A percentile compares a stretch with the other conserved stretches of the same genome.
Conservation (phyloP, 164 flowering plant species). For the Tetracentron sinense region DNA sequence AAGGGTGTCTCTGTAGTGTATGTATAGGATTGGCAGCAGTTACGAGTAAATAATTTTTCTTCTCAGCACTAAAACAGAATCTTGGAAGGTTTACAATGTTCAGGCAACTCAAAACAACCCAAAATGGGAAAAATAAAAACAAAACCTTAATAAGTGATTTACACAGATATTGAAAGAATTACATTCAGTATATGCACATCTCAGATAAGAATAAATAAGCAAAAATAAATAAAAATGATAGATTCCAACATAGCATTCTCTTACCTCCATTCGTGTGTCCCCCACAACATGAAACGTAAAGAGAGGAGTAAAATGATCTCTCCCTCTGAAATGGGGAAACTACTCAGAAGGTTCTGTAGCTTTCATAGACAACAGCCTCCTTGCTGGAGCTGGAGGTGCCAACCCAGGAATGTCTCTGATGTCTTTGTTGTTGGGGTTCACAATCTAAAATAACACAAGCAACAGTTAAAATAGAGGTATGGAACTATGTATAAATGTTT, state of each 20-base stretch:
- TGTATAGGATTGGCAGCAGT: no score
- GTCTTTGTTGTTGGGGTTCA: constrained; percentile 74
- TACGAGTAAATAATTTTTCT: no score
- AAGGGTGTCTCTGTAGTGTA: no score
- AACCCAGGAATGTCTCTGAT: constrained; percentile 88
- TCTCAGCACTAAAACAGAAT: no score
- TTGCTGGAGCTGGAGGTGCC: constrained; percentile 85
- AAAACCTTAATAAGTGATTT: constrained; percentile 17
- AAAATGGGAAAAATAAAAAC: constrained; percentile 1
- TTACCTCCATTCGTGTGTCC: neutral
- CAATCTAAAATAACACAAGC: constrained; percentile 41
- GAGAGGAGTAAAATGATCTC: no score
- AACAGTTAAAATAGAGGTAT: neutral
- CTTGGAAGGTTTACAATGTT: constrained; percentile 4
- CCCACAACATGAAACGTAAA: neutral
- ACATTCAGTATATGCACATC: constrained; percentile 21
- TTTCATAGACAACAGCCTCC: constrained; percentile 58
- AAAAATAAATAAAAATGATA: neutral
- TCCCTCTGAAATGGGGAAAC: neutral
- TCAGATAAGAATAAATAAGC: constrained; percentile 11
- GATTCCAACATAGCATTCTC: neutral
- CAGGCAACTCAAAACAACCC: no score
- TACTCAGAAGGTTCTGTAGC: constrained; percentile 16
- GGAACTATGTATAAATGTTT: no score
- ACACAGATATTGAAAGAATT: constrained; percentile 17